Evolutionary conservation across 2,329 filamentous ascomycete genomes (phyloP), one percentile per base, ranked within the genome.

Genomic region (Alternaria panax): DNA sequence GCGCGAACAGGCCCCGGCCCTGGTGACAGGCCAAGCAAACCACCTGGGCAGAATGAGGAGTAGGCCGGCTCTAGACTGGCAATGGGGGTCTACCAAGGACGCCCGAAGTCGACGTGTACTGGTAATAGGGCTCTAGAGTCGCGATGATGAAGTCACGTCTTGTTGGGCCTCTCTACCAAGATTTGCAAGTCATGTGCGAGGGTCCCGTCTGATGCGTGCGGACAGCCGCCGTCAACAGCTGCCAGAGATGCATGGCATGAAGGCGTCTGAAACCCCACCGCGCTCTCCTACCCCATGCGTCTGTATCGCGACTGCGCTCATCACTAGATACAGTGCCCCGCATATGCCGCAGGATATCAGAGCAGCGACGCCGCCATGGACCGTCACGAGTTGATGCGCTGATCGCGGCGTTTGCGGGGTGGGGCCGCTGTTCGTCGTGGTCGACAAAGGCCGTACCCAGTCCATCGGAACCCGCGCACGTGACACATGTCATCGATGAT

Each of bases 231-330:
- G 50, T 43, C 47, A 41, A 47, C 36, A 51, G 24, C 36, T 51
- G 59, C 59, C 55, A 61, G 43, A 30, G 9, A 22, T 34, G n/a
- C 45, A 48, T 36, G 45, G 36, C 24, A 45, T 45, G 38, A 57
- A 57, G 61, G 53, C 45, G 62, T 57, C 59, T 54, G 54, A 54
- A 46, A 57, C 43, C 45, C 54, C 53, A 52, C 52, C 28, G 51
- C 51, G 11, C 47, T 34, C 47, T 20, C n/a, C 24, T 48, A 14
- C 24, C 20, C 28, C 18, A 7, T 16, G n/a, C 25, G 28, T 48
- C 45, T 28, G 52, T 32, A 48, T 27, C 24, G 18, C 51, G 16
- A 34, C 55, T 24, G 42, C 55, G 38, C n/a, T 25, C 12, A 45
- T 27, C 36, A 28, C 53, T 7, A 22, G 24, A 40, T 38, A 36